Conservation (phyloP, 75 land plant genomes). For the Chamaecyparis obtusa region DNA sequence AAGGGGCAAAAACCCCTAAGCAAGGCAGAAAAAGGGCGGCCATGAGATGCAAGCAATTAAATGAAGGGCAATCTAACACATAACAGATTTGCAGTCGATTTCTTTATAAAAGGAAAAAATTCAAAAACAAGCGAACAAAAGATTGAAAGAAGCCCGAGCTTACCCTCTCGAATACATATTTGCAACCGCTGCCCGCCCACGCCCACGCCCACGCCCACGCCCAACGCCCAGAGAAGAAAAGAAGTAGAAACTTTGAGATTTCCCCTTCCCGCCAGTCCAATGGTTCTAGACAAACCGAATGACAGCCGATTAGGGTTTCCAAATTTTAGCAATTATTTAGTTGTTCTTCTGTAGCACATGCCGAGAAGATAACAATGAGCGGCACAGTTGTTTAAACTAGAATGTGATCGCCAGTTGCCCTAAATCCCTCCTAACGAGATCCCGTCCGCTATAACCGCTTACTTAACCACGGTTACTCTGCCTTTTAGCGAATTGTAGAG, state of each 20-base stretch:
- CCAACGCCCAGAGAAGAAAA: neutral
- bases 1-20: neutral
- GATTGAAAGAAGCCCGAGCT: neutral
- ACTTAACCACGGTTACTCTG: too few species aligned
- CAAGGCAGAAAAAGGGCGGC: neutral
- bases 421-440: neutral
- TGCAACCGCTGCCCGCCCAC: conserved; percentile 3
- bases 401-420: neutral
- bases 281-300: neutral
- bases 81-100: neutral
- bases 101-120: neutral
- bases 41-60: neutral
- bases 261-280: neutral
- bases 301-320: neutral
- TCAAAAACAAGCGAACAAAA: too few species aligned
- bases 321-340: neutral
- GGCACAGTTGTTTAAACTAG: neutral
- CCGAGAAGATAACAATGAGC: neutral
- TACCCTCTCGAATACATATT: conserved; percentile 23
- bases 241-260: neutral
- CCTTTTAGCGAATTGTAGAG: too few species aligned
- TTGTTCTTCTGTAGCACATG: neutral
- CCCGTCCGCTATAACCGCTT: neutral
- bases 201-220: conserved; percentile 11
- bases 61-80: neutral